Evolutionary conservation across 2,329 filamentous ascomycete species (phyloP).

Genomic region (Nakataea oryzae): DNA sequence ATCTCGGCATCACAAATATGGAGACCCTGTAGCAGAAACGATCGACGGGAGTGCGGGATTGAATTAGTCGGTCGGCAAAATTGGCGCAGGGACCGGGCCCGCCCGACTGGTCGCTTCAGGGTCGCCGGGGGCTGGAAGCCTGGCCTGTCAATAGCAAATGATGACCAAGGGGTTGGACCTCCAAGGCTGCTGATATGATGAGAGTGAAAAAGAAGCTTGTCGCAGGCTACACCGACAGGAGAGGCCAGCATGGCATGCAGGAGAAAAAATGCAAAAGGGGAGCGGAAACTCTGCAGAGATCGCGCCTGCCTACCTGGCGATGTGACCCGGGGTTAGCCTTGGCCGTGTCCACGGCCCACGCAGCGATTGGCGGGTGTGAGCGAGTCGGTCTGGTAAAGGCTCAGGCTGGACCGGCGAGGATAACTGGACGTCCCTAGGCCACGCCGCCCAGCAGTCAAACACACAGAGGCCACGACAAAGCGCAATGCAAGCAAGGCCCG

Average conservation of each 20-base stretch:
- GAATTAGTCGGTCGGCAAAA: not conserved
- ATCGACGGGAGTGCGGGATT: not conserved
- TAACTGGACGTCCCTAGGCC: no score
- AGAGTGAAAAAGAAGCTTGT: not conserved
- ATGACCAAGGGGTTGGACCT: not conserved
- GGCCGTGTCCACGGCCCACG: not conserved
- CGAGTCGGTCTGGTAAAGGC: no score
- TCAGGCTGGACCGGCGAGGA: no score
- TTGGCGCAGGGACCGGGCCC: not conserved
- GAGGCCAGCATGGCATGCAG: no score
- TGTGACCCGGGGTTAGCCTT: not conserved
- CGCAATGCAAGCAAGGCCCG: no score
- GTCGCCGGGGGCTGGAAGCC: not conserved
- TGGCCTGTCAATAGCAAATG: not conserved
- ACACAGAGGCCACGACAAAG: no score
- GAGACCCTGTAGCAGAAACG: not conserved
- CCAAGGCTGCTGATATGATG: not conserved
- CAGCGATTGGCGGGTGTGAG: not conserved
- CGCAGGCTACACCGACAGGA: not conserved
- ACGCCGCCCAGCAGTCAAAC: no score
- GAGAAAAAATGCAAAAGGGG: not conserved
- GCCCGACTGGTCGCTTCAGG: not conserved
- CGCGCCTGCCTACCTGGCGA: not conserved
- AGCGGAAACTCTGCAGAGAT: not conserved
- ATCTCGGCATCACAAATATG: not conserved